These are phyloP conservation scores for Dothideomycetes sp. DNA, from an alignment of 2,329 filamentous ascomycete species.

Conservation along the genomic window DNA sequence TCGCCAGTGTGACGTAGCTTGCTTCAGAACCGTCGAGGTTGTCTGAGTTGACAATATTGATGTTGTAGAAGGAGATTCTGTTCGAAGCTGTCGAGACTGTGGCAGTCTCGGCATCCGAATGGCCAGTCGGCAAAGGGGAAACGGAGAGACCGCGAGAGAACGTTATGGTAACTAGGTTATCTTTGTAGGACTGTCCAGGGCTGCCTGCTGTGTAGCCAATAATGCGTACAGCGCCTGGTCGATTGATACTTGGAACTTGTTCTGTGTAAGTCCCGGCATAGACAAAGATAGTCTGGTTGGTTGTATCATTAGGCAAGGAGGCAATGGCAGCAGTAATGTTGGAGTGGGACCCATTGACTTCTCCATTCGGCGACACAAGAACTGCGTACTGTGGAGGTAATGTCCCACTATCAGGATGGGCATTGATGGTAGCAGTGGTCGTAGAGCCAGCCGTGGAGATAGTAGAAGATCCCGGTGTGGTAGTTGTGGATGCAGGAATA, in stretches of 20 bases:
- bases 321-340: constrained; percentile 26
- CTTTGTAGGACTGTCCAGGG: constrained; percentile 24
- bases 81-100: constrained; percentile 34
- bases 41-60: constrained; percentile 23
- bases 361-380: constrained; percentile 27
- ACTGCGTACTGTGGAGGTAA: constrained; percentile 30
- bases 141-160: constrained; percentile 21
- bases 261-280: constrained; percentile 31
- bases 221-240: constrained; percentile 28
- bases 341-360: constrained; percentile 20
- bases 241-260: constrained; percentile 28
- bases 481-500: constrained; percentile 12
- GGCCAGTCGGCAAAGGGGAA: constrained; percentile 27
- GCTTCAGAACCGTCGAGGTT: constrained; percentile 18
- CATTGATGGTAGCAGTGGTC: constrained; percentile 20
- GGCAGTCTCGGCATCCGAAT: constrained; percentile 32
- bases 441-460: neutral
- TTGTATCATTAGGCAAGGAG: constrained; percentile 23
- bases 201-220: constrained; percentile 22
- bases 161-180: constrained; percentile 26
- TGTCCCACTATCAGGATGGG: constrained; percentile 31
- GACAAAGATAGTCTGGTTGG: constrained; percentile 29
- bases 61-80: constrained; percentile 20
- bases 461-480: neutral
- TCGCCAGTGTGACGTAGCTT: constrained; percentile 22